These are phyloP conservation scores for Tuber microsphaerosporum DNA, from an alignment of 495 filamentous ascomycete species.

Conservation along the genomic window DNA sequence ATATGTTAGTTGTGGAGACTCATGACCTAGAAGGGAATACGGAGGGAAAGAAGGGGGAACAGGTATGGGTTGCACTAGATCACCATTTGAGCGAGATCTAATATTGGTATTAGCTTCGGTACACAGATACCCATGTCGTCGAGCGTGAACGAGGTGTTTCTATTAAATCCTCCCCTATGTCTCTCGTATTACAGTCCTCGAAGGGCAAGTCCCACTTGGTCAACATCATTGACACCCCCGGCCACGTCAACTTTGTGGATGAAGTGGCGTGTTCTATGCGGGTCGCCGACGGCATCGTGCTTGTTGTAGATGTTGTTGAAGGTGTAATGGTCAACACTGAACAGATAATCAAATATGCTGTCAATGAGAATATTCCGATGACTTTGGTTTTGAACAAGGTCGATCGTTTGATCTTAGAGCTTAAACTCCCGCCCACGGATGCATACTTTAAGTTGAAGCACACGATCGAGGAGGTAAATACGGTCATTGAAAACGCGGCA, in stretches of 20 bases:
- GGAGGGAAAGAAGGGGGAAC: constrained; percentile 72
- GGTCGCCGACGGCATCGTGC: constrained; percentile 80
- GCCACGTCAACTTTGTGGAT: constrained; percentile 96
- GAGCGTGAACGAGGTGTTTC: constrained; percentile 89
- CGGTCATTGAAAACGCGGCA: constrained; percentile 76
- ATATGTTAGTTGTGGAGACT: constrained; percentile 93
- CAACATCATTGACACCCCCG: constrained; percentile 92
- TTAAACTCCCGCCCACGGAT: constrained; percentile 89
- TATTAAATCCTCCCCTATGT: constrained; percentile 92
- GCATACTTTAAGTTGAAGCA: constrained; percentile 99
- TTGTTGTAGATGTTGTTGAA: constrained; percentile 96
- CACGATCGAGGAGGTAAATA: constrained; percentile 96
- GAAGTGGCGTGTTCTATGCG: constrained; percentile 85
- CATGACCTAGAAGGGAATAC: constrained; percentile 78
- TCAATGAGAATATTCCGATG: constrained; percentile 81
- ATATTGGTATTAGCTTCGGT: constrained; percentile 61
- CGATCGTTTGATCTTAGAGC: constrained; percentile 87
- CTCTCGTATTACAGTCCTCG: constrained; percentile 74
- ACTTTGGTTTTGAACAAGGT: constrained; percentile 93
- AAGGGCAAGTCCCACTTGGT: constrained; percentile 93
- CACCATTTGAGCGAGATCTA: neutral
- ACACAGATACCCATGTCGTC: constrained; percentile 83
- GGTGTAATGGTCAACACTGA: constrained; percentile 95
- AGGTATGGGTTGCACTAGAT: constrained; percentile 41
- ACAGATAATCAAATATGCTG: constrained; percentile 90